Percentiles rank a stretch among this genome's conserved stretches.
These are phyloP conservation scores for Paratinospora sagittata DNA, from an alignment of 164 flowering plant genomes.

Conservation along the genomic window DNA sequence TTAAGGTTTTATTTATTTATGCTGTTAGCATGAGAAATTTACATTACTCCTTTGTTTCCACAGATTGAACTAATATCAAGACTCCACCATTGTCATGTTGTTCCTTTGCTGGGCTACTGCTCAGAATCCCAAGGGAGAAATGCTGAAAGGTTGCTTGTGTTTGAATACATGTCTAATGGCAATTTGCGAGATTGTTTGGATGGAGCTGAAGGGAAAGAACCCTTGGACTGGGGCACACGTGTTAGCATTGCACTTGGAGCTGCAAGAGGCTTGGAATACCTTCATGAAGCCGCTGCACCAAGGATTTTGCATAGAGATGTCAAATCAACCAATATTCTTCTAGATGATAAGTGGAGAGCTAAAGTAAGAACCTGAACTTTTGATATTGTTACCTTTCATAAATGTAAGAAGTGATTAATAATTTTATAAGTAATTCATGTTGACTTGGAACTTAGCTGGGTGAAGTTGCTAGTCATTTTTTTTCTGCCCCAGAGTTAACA, in stretches of 20 bases:
- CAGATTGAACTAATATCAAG: constrained; percentile 88
- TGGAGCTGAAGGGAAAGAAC: constrained; percentile 39
- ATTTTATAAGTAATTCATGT: neutral
- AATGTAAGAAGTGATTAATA: neutral
- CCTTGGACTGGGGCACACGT: constrained; percentile 73
- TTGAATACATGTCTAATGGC: constrained; percentile 80
- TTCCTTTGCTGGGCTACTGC: constrained; percentile 91
- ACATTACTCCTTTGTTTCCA: neutral
- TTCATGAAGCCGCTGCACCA: constrained; percentile 97
- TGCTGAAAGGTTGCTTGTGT: constrained; percentile 74
- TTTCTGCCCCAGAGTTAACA: neutral
- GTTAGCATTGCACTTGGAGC: constrained; percentile 90
- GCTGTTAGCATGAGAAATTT: neutral
- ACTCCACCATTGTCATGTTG: constrained; percentile 88
- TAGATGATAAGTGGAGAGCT: constrained; percentile 77
- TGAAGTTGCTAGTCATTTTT: neutral
- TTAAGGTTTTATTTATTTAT: neutral
- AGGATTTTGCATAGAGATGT: constrained; percentile 95
- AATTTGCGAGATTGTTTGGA: constrained; percentile 82
- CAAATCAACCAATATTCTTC: constrained; percentile 89
- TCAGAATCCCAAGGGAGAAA: constrained; percentile 64
- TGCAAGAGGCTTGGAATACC: constrained; percentile 96
- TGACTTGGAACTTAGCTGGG: neutral
- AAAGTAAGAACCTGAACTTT: constrained; percentile 39
- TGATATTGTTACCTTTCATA: neutral